Conservation (phyloP, 768 basidiomycete genomes). For the Fomitopsis serialis region DNA sequence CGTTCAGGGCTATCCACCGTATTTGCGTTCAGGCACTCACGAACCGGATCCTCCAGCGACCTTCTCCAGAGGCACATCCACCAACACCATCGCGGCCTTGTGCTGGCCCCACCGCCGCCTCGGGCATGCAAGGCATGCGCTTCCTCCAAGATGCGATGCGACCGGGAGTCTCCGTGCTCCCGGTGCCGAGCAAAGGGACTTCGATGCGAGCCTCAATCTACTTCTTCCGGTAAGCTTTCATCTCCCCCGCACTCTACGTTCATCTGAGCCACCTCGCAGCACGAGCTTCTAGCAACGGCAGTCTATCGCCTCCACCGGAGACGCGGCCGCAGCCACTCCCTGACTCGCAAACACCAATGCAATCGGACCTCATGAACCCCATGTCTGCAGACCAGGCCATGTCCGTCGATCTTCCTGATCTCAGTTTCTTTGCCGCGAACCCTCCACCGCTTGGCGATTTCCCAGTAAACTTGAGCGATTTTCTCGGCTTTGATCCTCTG, state of each 20-base stretch:
- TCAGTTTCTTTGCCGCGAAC: not conserved
- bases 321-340: not conserved
- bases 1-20: not conserved
- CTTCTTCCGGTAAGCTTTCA: not conserved
- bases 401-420: not conserved
- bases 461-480: not conserved
- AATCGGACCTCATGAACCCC: not conserved
- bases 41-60: not conserved
- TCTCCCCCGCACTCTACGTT: not conserved
- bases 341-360: not conserved
- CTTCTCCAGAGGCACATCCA: not conserved
- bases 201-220: not conserved
- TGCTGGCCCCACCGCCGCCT: not conserved
- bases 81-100: not conserved
- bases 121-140: not conserved
- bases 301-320: not conserved
- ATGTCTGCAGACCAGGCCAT: not conserved
- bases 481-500: not conserved
- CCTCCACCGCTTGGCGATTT: not conserved
- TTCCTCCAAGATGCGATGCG: not conserved
- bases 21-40: not conserved
- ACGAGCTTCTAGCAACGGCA: not conserved
- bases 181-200: not conserved
- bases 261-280: not conserved
- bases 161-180: not conserved